Evolutionary conservation across 495 filamentous ascomycete genomes (phyloP), one percentile per base, ranked within the genome.

Genomic region (Neurospora hispaniola): DNA sequence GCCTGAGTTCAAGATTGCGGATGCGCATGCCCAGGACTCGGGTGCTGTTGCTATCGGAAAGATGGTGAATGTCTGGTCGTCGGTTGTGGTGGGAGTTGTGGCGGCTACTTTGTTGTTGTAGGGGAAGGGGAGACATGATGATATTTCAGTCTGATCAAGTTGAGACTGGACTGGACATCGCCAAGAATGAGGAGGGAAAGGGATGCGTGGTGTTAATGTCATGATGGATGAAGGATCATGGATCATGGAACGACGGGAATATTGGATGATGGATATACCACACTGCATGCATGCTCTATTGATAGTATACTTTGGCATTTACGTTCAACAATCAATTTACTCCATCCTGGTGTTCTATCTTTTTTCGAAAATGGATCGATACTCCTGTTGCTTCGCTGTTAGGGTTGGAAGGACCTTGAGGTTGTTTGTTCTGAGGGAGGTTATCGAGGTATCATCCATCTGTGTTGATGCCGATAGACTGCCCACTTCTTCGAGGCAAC

Each of bases 1-100:
- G 71, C 84, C 84, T 0, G 46, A 44, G 5, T 76, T 79, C 20
- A 79, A 78, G 73, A 76, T 81, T 41, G 73, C 66, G 59, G 76
- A 75, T 35, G 74, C 46, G 70, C 72, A 71, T n/a, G 71, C 73
- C 10, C 35, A 59, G 20, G 59, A 18, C 3, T 71, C 71, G 23
- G 70, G 46, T 39, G 72, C 62, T 16, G 40, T 39, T 8, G 73
- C 39, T 39, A 42, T 16, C 41, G 38, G 68, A 16, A 23, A 35
- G 68, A 73, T 40, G 23, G 23, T 14, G 43, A 46, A 46, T 39
- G 42, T 54, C 14, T 46, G 23, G 70, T 59, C 31, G 43, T 20
- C 6, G 23, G 71, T 69, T 48, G 69, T 44, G 23, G 31, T 31
- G 14, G 70, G 74, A 39, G 18, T 12, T 74, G 73, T 68, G 71